Evolutionary conservation across 1,139 yeast genomes (phyloP), one percentile per base, ranked within the genome.

Genomic region (Geotrichum bryndzae): DNA sequence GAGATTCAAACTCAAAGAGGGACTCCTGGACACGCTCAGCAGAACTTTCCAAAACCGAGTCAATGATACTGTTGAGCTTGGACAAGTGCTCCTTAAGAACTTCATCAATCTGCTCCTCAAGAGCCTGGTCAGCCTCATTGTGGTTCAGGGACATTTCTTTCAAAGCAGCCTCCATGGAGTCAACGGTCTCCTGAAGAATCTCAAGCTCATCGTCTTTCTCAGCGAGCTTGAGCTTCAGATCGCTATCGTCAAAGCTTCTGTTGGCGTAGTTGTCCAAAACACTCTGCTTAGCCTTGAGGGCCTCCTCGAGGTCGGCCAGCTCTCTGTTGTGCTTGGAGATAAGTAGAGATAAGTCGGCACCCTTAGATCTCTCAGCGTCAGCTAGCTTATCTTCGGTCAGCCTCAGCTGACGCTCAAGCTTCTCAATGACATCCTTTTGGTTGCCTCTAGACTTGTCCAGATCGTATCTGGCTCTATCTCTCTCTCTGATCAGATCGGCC

Each of bases 401-500:
- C 64, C 91, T 80, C 54, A 88, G 73, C 69, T 87, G 87, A 1
- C 91, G 78, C 68, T 86, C 85, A 53, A 89, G 77, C 65, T 78
- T 81, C 68, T 88, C 94, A 66, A 86, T 82, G 67, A 87, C 90
- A 67, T 80, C 85, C 64, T 84, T 86, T 67, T 86, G 86, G 41
- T 82, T 77, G 18, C 88, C 92, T 68, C 82, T 84, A 27, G 84
- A 74, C 68, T 91, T 82, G 68, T 90, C 97, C 60, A 90, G 76
- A 64, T 90, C 97, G 67, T 90, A 80, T 71, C 95, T 82, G 0
- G 96, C 96, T 63, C 96, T 81, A 71, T 91, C 97, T 66, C 97
- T 84, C 72, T 91, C 97, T 65, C 96, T 83, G 64, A 90, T 90
- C 69, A 91, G 80, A 70, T 90, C 96, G 1, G 96, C 96, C 67